Evolutionary conservation across 192 early-diverging fungal species (phyloP), one percentile per base, ranked within the genome.

Genomic region (Dissophora ornata): DNA sequence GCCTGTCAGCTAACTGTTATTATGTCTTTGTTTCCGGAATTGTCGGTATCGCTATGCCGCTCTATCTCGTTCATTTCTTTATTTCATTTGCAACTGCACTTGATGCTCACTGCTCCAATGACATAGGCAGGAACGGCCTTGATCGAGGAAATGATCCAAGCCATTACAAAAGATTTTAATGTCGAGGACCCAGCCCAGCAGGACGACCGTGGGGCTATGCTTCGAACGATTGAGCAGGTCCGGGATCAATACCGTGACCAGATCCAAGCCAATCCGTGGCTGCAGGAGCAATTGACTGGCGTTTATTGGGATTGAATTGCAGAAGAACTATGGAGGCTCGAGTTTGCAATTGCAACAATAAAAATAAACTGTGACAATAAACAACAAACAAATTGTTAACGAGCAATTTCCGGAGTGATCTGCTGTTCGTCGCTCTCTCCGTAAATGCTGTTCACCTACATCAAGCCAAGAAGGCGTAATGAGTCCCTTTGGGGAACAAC

Each of bases 261-360:
- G 40, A 75, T 75, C 34, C 34, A 66, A 32, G 63, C 53, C 15
- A 75, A 75, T 38, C 71, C 71, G 0, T 75, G 71, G 71, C 51
- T 75, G 28, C 22, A 67, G 36, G 63, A 75, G 21, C 71, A 75
- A 26, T 30, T 75, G 16, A 33, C 30, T 15, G 57, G 49, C 13
- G 48, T 32, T 19, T 67, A 67, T 44, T 75, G 71, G 71, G 33
- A 46, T 6, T 74, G 22, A 50, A 11, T 29, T 26, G 13, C 13
- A 29, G 26, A 30, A 30, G 29, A 18, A 25, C 49, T 26, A 51
- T 26, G 21, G 26, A 16, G 24, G 25, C 49, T 25, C 16, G 28
- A 38, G 12, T 9, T 38, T 5, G 19, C 15, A 47, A 21, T n/a
- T 47, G 15, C 7, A 47, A n/a, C n/a, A n/a, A n/a, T n/a, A n/a